Evolutionary conservation across 2,329 filamentous ascomycete species (phyloP).

Genomic region (Fusarium pininemorale): DNA sequence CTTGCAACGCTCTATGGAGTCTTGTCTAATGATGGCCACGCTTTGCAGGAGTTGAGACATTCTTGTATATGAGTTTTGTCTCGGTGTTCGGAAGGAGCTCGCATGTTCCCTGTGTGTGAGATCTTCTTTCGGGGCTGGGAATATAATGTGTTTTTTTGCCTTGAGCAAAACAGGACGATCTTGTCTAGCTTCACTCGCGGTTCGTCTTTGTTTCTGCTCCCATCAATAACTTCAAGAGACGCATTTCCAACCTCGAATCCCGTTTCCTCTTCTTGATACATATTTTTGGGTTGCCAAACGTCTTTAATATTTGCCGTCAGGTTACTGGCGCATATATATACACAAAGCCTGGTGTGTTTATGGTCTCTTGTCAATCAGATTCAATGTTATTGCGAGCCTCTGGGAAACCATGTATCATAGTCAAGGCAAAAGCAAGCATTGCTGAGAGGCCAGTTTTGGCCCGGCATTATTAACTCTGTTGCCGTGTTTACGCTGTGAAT

Average conservation of each 20-base stretch:
- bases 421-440: slow-evolving; percentile 45
- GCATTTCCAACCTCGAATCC: slow-evolving; percentile 37
- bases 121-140: slow-evolving; percentile 43
- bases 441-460: slow-evolving; percentile 54
- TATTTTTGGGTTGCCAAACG: slow-evolving; percentile 3
- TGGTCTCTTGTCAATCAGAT: slow-evolving; percentile 46
- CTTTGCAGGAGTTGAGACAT: slow-evolving; percentile 44
- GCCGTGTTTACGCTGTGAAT: not conserved
- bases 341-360: slow-evolving; percentile 49
- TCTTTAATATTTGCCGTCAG: not conserved
- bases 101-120: slow-evolving; percentile 39
- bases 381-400: slow-evolving; percentile 41
- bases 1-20: slow-evolving; percentile 45
- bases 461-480: slow-evolving; percentile 34
- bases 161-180: slow-evolving; percentile 41
- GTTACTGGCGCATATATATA: slow-evolving; percentile 2
- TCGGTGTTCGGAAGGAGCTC: slow-evolving; percentile 42
- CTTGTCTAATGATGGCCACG: slow-evolving; percentile 46
- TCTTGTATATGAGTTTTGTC: slow-evolving; percentile 43
- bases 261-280: slow-evolving; percentile 32
- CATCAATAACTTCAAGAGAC: slow-evolving; percentile 28
- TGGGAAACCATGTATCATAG: slow-evolving; percentile 39
- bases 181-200: slow-evolving; percentile 39
- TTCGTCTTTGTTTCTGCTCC: slow-evolving; percentile 31
- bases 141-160: slow-evolving; percentile 47